Evolutionary conservation across 2,329 filamentous ascomycete genomes (phyloP).

Genomic region (Akanthomyces dipterigenus): DNA sequence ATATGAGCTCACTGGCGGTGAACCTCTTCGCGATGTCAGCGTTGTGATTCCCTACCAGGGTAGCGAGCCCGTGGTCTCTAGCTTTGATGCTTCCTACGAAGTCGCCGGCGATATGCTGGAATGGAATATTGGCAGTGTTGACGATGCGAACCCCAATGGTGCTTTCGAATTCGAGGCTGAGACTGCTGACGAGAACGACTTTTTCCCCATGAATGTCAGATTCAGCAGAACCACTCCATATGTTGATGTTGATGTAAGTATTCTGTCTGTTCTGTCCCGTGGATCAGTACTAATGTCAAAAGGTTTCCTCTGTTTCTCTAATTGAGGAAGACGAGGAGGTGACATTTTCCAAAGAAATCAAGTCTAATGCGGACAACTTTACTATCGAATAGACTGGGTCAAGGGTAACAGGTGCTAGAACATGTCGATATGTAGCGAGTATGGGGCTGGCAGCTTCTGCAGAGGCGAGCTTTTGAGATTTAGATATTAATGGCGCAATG

Average conservation of each 20-base stretch:
- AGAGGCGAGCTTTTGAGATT: slow-evolving; percentile 11
- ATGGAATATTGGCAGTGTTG: slow-evolving; percentile 85
- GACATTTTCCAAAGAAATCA: slow-evolving; percentile 75
- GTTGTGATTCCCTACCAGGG: slow-evolving; percentile 83
- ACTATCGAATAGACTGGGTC: slow-evolving; percentile 56
- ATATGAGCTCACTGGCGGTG: slow-evolving; percentile 82
- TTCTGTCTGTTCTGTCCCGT: no score
- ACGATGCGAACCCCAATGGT: slow-evolving; percentile 73
- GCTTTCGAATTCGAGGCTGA: slow-evolving; percentile 94
- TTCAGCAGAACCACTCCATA: slow-evolving; percentile 84
- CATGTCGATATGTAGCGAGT: slow-evolving; percentile 5
- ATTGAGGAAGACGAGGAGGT: slow-evolving; percentile 73
- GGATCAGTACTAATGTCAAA: slow-evolving; percentile 18
- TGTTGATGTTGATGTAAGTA: slow-evolving; percentile 86
- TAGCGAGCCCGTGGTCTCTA: slow-evolving; percentile 81
- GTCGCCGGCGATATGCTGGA: slow-evolving; percentile 88
- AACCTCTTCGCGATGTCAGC: slow-evolving; percentile 73
- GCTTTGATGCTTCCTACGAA: slow-evolving; percentile 91
- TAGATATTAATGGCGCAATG: slow-evolving; percentile 16
- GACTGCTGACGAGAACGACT: slow-evolving; percentile 82
- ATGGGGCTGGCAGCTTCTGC: background rate
- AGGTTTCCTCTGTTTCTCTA: slow-evolving; percentile 63
- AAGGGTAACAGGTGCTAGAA: background rate
- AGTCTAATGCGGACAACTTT: slow-evolving; percentile 69
- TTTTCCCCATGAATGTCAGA: slow-evolving; percentile 93